Conservation (phyloP, 2,329 filamentous ascomycete species). For the Pseudogymnoascus pannorum region DNA sequence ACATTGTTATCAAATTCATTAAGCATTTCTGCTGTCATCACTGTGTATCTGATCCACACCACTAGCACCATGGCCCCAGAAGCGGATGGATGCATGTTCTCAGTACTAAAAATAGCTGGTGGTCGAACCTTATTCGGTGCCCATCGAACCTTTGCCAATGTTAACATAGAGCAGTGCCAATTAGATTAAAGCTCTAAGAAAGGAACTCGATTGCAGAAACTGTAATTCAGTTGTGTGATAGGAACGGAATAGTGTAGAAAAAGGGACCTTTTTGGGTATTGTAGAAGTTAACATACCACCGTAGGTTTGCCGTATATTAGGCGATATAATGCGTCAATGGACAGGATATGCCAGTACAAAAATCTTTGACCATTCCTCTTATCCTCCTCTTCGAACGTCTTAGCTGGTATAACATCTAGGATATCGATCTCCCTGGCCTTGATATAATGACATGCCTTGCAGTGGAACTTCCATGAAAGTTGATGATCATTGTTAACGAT, state of each 20-base stretch:
- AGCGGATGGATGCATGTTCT: background rate
- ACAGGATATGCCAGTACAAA: constrained; percentile 3
- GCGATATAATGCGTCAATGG: constrained; percentile 3
- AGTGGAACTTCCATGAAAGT: constrained; percentile 8
- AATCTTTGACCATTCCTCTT: background rate
- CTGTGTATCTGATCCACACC: background rate
- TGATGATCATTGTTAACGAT: background rate
- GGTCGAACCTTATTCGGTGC: constrained; percentile 1
- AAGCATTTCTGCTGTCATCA: constrained; percentile 2
- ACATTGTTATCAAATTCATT: background rate
- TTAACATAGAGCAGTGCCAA: background rate
- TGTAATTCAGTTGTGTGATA: background rate
- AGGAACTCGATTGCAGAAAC: background rate
- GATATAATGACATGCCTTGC: background rate
- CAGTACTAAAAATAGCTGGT: background rate
- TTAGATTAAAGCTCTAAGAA: background rate
- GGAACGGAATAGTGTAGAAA: background rate
- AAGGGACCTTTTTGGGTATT: background rate
- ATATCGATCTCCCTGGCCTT: background rate
- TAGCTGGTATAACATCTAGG: background rate
- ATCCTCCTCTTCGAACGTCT: background rate
- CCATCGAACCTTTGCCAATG: constrained; percentile 4
- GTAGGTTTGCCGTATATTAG: constrained; percentile 1
- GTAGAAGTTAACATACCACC: background rate
- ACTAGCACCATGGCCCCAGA: background rate